These are phyloP conservation scores for Aleurites moluccanus DNA, from an alignment of 441 rosid species.

Conservation along the genomic window DNA sequence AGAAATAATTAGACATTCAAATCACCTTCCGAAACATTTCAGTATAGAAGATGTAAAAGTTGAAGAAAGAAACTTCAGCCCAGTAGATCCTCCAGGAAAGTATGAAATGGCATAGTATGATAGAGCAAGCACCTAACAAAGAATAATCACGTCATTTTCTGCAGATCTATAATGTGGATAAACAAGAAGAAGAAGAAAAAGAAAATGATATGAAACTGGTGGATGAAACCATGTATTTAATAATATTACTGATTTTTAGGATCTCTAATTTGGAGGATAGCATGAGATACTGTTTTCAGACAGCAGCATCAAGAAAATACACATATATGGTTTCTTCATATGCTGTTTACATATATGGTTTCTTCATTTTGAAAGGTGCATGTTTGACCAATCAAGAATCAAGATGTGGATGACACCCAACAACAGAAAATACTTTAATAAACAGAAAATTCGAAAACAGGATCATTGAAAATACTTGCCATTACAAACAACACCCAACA, in stretches of 20 bases:
- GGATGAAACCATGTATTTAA: background rate
- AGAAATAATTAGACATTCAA: constrained; percentile 3
- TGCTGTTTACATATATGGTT: background rate
- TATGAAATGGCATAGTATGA: constrained; percentile 55
- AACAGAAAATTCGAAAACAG: background rate
- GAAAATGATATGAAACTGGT: too few relatives aligned
- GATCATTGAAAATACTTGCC: background rate
- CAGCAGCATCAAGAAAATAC: background rate
- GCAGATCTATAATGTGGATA: background rate
- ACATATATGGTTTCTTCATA: background rate
- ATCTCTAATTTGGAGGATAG: background rate
- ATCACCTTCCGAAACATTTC: constrained; percentile 51
- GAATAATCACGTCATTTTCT: constrained; percentile 17
- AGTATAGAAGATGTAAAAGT: constrained; percentile 39
- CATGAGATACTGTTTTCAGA: background rate
- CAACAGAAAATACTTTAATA: background rate
- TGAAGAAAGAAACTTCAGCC: constrained; percentile 49
- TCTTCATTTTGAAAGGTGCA: background rate
- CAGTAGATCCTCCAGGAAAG: constrained; percentile 59
- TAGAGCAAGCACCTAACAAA: constrained; percentile 48
- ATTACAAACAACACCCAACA: background rate
- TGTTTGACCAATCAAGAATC: background rate
- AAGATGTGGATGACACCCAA: background rate
- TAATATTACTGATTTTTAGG: background rate
- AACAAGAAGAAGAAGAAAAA: background rate